phyloP scores from a whole-genome alignment of 164 flowering plant genomes.

The Brasenia schreberi region DNA sequence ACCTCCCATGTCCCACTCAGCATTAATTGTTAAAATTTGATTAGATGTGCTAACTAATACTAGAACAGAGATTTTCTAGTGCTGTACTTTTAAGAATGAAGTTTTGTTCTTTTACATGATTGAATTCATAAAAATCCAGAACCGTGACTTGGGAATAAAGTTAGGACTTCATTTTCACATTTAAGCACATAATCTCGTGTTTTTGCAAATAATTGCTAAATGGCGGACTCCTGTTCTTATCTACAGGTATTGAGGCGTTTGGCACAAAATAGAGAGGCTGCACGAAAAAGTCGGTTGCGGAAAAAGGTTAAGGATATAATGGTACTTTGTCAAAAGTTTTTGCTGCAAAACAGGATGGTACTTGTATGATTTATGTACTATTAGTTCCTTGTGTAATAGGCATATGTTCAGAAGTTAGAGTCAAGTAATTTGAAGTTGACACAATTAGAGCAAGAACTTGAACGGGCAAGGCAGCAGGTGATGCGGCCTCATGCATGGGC shows the following conservation, averaged over 20 bases:
- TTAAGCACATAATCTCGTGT: too few species aligned
- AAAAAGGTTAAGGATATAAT: constrained; percentile 40
- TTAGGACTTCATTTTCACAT: too few species aligned
- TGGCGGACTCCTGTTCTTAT: background rate
- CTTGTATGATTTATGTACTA: background rate
- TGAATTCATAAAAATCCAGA: too few species aligned
- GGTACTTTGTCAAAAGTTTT: background rate
- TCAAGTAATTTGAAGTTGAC: constrained; percentile 64
- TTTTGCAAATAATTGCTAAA: too few species aligned
- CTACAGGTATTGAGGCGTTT: constrained; percentile 75
- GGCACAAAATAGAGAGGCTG: constrained; percentile 98
- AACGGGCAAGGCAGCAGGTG: constrained; percentile 80
- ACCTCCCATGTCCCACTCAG: too few species aligned
- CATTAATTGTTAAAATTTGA: too few species aligned
- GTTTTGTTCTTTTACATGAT: too few species aligned
- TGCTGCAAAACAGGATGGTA: background rate
- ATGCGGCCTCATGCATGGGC: background rate
- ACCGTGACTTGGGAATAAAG: too few species aligned
- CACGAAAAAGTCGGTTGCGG: constrained; percentile 92
- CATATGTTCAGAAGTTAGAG: constrained; percentile 89
- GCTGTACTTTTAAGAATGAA: too few species aligned
- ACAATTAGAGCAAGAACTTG: constrained; percentile 86
- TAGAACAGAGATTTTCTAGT: too few species aligned
- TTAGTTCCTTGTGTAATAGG: constrained; percentile 26
- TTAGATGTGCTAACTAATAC: too few species aligned